These are phyloP conservation scores for Porphyrellus cyaneotinctus DNA, from an alignment of 768 basidiomycete genomes.

Conservation along the genomic window DNA sequence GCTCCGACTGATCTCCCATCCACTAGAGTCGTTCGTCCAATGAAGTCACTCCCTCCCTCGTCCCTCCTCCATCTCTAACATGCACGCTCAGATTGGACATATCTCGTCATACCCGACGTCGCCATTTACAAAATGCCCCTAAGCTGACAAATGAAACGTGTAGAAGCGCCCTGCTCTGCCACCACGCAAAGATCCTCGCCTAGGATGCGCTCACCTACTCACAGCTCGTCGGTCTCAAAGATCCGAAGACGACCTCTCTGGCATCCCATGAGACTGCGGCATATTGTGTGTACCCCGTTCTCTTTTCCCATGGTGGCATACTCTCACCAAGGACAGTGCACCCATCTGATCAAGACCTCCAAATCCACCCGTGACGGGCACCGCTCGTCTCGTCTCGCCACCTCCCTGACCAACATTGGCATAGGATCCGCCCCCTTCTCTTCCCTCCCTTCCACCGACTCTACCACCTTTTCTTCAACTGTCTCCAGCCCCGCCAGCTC, in stretches of 20 bases:
- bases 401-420: slow-evolving; percentile 22
- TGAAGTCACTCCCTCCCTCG: slow-evolving; percentile 14
- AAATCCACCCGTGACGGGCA: slow-evolving; percentile 44
- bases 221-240: slow-evolving; percentile 54
- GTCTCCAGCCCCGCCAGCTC: slow-evolving; percentile 12
- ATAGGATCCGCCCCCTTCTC: slow-evolving; percentile 47
- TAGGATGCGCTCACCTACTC: not conserved
- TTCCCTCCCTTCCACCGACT: slow-evolving; percentile 36
- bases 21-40: slow-evolving; percentile 3
- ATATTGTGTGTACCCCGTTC: slow-evolving; percentile 57
- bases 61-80: not conserved
- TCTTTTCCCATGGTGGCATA: not conserved
- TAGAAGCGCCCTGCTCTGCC: slow-evolving; percentile 5
- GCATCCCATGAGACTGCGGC: slow-evolving; percentile 64
- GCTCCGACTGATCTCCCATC: slow-evolving; percentile 1
- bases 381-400: slow-evolving; percentile 29
- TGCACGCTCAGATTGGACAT: slow-evolving; percentile 23
- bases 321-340: slow-evolving; percentile 42
- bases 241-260: slow-evolving; percentile 67
- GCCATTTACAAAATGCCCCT: slow-evolving; percentile 24
- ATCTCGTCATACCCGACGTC: slow-evolving; percentile 24
- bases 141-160: not conserved
- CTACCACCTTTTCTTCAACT: slow-evolving; percentile 5
- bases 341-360: slow-evolving; percentile 73
- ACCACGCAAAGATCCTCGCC: not conserved